Evolutionary conservation across 179 eudicot species (phyloP), one percentile per base, ranked within the genome.

Genomic region (Corrigiola litoralis): DNA sequence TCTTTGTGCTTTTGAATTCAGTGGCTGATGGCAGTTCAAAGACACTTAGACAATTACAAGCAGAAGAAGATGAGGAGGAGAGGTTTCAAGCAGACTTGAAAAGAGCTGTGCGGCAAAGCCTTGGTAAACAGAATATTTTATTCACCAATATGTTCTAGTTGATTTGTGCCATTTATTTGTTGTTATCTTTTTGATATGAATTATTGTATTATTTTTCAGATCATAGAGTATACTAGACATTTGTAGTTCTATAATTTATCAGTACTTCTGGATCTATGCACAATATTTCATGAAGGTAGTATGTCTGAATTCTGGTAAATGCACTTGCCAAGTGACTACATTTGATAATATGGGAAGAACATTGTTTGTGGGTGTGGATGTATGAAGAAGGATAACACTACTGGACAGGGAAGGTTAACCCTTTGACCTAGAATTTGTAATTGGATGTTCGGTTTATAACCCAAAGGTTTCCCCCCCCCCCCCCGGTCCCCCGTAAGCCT

Each of bases 11-110:
- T 55, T 68, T 59, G 70, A 55, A 72, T 65, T 34, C 66, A 79
- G 89, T 63, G 31, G 83, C 71, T 69, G 85, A 80, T 72, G 74
- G 67, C 46, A 90, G 74, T 50, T 80, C 84, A 38, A 86, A 82
- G 79, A 84, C 91, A 61, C 69, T 83, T 46, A 72, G 88, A 70
- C 83, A 87, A 64, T 58, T 85, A 65, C 88, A 81, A 41, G 85
- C 86, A 12, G 96, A 94, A 64, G 95, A 89, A 49, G 96, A 88
- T 56, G 97, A 90, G 48, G 99, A 94, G 68, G 89, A 95, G 78
- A 85, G 96, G 81, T 95, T 83, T 81, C 95, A 88, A 79, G 95
- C 92, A 52, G 99, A 95, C 64, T 68, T 95, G 54, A 74, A 88
- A 68, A 83, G 71, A 85, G 97, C 96, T 66, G 85, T 95, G 34